Percentiles rank a stretch among this genome's conserved stretches.
Conservation (phyloP, 73 alveolate genomes). For the Tetrahymena malaccensis region DNA sequence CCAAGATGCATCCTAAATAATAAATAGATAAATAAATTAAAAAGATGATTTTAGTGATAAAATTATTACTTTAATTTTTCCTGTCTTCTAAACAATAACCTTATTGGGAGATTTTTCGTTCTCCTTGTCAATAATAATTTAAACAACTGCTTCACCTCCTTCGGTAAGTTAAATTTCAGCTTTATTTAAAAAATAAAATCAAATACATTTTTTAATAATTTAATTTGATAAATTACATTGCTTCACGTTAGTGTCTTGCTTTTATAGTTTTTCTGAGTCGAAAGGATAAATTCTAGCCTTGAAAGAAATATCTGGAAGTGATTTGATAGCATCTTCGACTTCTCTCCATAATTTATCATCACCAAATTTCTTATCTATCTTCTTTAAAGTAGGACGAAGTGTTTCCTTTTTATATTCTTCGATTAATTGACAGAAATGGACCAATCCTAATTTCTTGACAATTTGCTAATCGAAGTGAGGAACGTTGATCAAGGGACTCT, state of each 20-base stretch:
- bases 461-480: conserved; percentile 4
- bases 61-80: background rate
- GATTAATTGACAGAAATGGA: background rate
- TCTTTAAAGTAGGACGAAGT: background rate
- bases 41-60: background rate
- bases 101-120: background rate
- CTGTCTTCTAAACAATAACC: background rate
- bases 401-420: conserved; percentile 4
- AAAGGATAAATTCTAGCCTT: background rate
- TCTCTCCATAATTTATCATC: background rate
- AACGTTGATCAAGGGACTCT: background rate
- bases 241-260: background rate
- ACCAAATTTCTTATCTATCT: background rate
- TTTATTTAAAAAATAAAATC: background rate
- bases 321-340: conserved; percentile 7
- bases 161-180: background rate
- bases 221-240: background rate
- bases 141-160: background rate
- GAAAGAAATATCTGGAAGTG: conserved; percentile 8
- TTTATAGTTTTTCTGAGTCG: background rate
- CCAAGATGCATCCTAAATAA: conserved; percentile 32
- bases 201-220: no score
- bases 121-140: background rate
- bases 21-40: background rate
- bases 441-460: background rate